Conservation (phyloP, 345 rosid genomes). For the Pugionium dolabratum region DNA sequence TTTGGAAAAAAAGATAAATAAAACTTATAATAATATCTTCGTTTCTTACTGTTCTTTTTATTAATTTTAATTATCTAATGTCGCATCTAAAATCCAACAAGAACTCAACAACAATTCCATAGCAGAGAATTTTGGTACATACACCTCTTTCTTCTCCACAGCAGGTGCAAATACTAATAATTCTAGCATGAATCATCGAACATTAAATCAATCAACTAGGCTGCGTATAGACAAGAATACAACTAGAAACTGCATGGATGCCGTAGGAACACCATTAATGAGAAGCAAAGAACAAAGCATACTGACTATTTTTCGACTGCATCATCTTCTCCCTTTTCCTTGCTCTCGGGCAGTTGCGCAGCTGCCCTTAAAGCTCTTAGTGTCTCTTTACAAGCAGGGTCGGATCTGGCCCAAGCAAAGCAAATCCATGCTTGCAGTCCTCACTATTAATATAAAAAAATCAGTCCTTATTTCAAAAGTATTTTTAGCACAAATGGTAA, state of each 20-base stretch:
- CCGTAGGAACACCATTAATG: neutral
- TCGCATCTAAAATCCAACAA: constrained; percentile 20
- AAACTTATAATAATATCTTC: constrained; percentile 1
- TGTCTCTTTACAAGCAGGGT: constrained; percentile 74
- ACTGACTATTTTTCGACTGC: constrained; percentile 42
- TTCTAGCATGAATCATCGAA: no score
- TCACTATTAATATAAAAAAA: no score
- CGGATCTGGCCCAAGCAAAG: no score
- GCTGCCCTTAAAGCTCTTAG: constrained; percentile 77
- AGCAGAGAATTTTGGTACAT: constrained; percentile 8
- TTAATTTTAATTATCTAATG: constrained; percentile 24
- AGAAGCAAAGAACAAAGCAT: constrained; percentile 3
- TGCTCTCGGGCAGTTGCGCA: constrained; percentile 52
- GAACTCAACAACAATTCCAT: neutral
- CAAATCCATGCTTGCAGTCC: no score
- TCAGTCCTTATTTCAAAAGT: no score
- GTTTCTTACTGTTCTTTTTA: constrained; percentile 23
- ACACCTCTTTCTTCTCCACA: constrained; percentile 67
- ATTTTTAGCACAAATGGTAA: no score
- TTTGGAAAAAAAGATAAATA: constrained; percentile 10
- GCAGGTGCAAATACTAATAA: constrained; percentile 44
- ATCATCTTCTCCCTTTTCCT: constrained; percentile 40
- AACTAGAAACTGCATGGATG: neutral
- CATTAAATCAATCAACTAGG: constrained; percentile 8
- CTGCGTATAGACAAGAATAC: neutral